Percentiles rank a stretch among this genome's conserved stretches.
phyloP scores from a whole-genome alignment of 176 grass and related monocot species.

The maize (Zea mays) region DNA sequence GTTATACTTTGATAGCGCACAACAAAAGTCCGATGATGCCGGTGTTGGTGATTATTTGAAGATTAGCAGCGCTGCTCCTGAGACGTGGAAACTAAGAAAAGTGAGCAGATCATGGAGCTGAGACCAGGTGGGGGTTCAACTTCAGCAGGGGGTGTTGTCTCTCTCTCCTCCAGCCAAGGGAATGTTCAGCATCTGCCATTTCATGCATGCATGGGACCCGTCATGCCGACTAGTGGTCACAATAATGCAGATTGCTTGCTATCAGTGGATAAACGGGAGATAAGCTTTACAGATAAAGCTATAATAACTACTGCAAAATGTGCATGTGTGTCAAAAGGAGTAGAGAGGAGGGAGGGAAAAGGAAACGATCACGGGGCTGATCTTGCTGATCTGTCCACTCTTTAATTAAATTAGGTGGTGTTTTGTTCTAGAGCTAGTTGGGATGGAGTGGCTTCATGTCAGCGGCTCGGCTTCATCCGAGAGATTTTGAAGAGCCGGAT shows the following conservation, averaged over 20 bases:
- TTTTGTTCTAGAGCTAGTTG: too few species aligned
- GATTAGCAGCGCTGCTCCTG: conserved; percentile 33
- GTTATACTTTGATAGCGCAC: neutral
- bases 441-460: too few species aligned
- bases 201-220: conserved; percentile 18
- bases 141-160: too few species aligned
- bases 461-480: too few species aligned
- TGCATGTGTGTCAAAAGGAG: neutral
- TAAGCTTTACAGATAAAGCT: conserved; percentile 20
- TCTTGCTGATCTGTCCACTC: neutral
- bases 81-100: conserved; percentile 50
- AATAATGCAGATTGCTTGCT: conserved; percentile 37
- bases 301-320: neutral
- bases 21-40: neutral
- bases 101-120: conserved; percentile 29
- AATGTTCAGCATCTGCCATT: conserved; percentile 41
- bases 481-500: too few species aligned
- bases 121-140: too few species aligned
- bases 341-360: neutral
- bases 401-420: too few species aligned
- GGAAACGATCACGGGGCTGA: conserved; percentile 1
- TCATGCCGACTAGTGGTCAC: conserved; percentile 21
- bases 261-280: neutral
- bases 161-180: too few species aligned
- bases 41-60: too few species aligned